Conservation (phyloP, 202 grass and related monocot species). For the Tripidium arundinaceum region DNA sequence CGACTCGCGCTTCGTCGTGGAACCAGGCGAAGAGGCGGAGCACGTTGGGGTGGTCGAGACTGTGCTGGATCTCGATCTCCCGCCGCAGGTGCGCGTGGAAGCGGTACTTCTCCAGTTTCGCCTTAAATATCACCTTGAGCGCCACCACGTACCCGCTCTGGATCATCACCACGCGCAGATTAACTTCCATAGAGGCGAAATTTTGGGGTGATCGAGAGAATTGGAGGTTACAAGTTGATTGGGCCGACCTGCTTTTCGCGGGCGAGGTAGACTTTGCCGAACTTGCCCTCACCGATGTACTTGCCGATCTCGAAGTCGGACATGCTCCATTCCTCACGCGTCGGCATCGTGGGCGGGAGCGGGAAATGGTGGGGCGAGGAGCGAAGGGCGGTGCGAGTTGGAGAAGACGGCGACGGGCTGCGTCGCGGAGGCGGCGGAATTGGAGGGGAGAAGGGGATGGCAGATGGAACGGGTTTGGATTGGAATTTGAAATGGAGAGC, state of each 20-base stretch:
- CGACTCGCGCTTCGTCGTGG: conserved; percentile 66
- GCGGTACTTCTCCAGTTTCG: conserved; percentile 80
- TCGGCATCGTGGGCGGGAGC: conserved; percentile 25
- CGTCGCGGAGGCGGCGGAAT: neutral
- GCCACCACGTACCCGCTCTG: conserved; percentile 86
- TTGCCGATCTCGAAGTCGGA: conserved; percentile 73
- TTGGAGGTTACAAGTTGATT: conserved; percentile 5
- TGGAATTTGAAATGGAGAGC: neutral
- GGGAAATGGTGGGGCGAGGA: neutral
- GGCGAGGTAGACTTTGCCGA: conserved; percentile 90
- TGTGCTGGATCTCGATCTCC: conserved; percentile 90
- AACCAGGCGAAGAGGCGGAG: conserved; percentile 95
- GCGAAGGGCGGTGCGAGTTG: neutral
- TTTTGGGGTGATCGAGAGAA: neutral
- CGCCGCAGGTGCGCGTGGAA: conserved; percentile 67
- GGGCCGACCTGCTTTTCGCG: conserved; percentile 66
- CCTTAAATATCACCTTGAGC: conserved; percentile 78
- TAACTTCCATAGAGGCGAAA: neutral
- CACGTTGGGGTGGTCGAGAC: conserved; percentile 88
- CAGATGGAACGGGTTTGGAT: neutral
- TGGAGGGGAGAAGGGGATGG: neutral
- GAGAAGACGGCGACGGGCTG: neutral
- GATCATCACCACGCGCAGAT: neutral
- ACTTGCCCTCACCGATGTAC: conserved; percentile 84
- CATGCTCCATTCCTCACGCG: conserved; percentile 55